Conservation (phyloP, 129 eudicot genomes). For the Tagetes erecta region DNA sequence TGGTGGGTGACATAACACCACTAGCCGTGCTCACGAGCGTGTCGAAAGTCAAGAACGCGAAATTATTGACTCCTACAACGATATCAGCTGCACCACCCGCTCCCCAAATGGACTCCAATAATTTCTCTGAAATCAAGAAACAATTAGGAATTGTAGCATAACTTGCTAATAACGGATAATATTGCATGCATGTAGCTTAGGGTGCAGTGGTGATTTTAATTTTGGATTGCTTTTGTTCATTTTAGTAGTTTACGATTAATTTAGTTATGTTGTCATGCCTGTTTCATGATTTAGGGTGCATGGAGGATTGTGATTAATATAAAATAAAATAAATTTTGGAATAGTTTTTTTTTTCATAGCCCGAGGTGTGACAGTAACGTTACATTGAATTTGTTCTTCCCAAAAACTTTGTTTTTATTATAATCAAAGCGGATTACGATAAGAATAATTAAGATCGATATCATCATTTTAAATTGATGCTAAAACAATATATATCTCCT, state of each 20-base stretch:
- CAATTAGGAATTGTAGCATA: slow-evolving; percentile 33
- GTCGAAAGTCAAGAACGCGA: slow-evolving; percentile 76
- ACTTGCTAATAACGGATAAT: slow-evolving; percentile 4
- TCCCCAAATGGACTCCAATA: slow-evolving; percentile 22
- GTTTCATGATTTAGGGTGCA: slow-evolving; percentile 15
- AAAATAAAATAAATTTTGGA: not conserved
- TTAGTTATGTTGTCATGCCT: slow-evolving; percentile 15
- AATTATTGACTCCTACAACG: slow-evolving; percentile 52
- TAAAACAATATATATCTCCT: too few species aligned
- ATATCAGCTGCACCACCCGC: slow-evolving; percentile 31
- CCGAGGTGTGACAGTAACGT: slow-evolving; percentile 34
- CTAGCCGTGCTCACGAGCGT: slow-evolving; percentile 55
- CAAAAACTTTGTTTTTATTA: slow-evolving; percentile 26
- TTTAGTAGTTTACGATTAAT: not conserved
- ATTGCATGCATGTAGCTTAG: too few species aligned
- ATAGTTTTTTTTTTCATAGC: slow-evolving; percentile 7
- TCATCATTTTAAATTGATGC: not conserved
- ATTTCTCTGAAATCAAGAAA: slow-evolving; percentile 39
- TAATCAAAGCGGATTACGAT: slow-evolving; percentile 9
- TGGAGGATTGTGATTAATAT: slow-evolving; percentile 15
- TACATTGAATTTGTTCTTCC: slow-evolving; percentile 37
- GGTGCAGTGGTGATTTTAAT: slow-evolving; percentile 20
- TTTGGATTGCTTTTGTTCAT: slow-evolving; percentile 12
- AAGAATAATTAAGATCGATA: not conserved
- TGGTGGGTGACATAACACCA: slow-evolving; percentile 76